These are phyloP conservation scores for Penicillium polonicum DNA, from an alignment of 2,329 filamentous ascomycete genomes.

Conservation along the genomic window DNA sequence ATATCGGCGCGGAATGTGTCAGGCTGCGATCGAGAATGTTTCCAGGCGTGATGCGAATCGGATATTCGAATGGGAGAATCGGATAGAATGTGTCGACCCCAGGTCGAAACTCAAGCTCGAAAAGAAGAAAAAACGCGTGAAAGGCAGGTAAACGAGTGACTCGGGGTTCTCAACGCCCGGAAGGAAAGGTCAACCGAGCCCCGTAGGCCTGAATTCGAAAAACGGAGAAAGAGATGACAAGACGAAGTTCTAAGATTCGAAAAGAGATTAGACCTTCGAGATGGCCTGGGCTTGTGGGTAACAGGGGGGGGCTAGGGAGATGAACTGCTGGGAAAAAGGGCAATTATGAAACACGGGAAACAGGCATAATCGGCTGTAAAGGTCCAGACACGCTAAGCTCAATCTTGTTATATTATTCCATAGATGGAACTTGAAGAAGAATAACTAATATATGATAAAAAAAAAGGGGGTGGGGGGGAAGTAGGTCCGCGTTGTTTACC, in stretches of 20 bases:
- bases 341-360: conserved; percentile 7
- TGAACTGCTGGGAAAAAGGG: conserved; percentile 12
- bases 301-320: conserved; percentile 12
- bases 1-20: conserved; percentile 23
- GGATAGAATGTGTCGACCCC: conserved; percentile 9
- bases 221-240: conserved; percentile 13
- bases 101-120: conserved; percentile 16
- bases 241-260: conserved; percentile 18
- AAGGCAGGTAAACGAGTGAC: conserved; percentile 24
- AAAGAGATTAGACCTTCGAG: conserved; percentile 3
- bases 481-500: conserved; percentile 3
- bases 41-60: conserved; percentile 1
- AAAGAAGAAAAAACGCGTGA: conserved; percentile 15
- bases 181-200: conserved; percentile 24
- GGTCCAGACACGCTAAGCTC: not conserved
- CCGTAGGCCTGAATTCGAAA: conserved; percentile 18
- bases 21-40: conserved; percentile 10
- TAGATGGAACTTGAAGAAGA: not conserved
- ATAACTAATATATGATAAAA: not conserved
- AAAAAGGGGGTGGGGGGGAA: conserved; percentile 4
- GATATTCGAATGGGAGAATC: conserved; percentile 4
- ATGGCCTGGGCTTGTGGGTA: conserved; percentile 19
- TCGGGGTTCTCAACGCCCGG: conserved; percentile 19
- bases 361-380: not conserved
- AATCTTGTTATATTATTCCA: not conserved